Evolutionary conservation across 768 basidiomycete species (phyloP).

Genomic region (Xerocomellus amylosporus): DNA sequence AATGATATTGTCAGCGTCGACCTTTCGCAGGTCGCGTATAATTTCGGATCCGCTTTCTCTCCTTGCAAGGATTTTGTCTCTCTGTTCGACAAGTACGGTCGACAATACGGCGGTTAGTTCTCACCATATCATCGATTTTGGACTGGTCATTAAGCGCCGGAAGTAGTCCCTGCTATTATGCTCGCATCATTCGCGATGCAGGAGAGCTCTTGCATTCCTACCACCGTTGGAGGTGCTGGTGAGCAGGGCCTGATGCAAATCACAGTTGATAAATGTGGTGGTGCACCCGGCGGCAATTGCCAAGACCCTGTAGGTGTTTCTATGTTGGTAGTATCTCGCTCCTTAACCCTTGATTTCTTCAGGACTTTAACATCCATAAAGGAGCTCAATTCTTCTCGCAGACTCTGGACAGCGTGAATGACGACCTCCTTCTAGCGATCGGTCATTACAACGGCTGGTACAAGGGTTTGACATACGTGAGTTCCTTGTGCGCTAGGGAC

Average conservation of each 20-base stretch:
- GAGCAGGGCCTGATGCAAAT: constrained; percentile 90
- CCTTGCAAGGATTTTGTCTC: constrained; percentile 50
- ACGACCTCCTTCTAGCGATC: constrained; percentile 54
- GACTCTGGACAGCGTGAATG: constrained; percentile 40
- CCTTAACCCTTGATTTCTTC: neutral
- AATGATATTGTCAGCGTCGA: constrained; percentile 48
- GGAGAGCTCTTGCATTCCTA: constrained; percentile 71
- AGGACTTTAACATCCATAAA: constrained; percentile 73
- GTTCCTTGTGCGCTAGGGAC: constrained; percentile 13
- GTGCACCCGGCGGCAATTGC: constrained; percentile 46
- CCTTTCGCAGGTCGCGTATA: constrained; percentile 47
- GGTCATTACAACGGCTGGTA: constrained; percentile 81
- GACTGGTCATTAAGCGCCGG: neutral
- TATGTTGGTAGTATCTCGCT: neutral
- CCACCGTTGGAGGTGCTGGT: constrained; percentile 66
- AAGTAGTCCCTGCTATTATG: constrained; percentile 65
- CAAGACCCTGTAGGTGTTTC: constrained; percentile 34
- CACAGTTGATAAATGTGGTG: constrained; percentile 70
- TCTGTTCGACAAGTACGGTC: constrained; percentile 59
- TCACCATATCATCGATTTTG: neutral
- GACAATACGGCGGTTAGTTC: constrained; percentile 40
- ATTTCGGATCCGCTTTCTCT: constrained; percentile 52
- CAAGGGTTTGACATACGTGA: constrained; percentile 55
- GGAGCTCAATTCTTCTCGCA: constrained; percentile 59
- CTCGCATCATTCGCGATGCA: constrained; percentile 89